These are phyloP conservation scores for Vanilla planifolia DNA, from an alignment of 106 monocot species.

Conservation along the genomic window DNA sequence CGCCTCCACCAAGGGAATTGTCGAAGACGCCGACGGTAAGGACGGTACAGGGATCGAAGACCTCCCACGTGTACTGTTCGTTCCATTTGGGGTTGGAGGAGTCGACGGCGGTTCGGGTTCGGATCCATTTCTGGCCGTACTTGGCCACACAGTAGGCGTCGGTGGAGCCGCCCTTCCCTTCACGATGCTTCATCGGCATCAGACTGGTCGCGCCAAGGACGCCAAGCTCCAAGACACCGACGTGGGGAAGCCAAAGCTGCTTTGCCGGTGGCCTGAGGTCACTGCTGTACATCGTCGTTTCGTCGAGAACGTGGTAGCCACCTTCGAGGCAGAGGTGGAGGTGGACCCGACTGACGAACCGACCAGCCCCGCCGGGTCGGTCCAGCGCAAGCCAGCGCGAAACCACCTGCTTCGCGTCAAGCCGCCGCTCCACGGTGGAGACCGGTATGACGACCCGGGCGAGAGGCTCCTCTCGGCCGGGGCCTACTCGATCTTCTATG, in stretches of 20 bases:
- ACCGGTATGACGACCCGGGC: slow-evolving; percentile 42
- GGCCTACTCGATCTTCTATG: slow-evolving; percentile 41
- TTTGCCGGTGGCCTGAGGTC: slow-evolving; percentile 62
- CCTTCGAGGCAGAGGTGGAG: slow-evolving; percentile 61
- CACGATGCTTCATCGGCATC: slow-evolving; percentile 49
- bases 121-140: slow-evolving; percentile 81
- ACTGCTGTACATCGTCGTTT: slow-evolving; percentile 54
- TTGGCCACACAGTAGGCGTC: slow-evolving; percentile 83
- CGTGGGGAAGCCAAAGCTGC: slow-evolving; percentile 55
- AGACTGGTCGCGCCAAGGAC: slow-evolving; percentile 50
- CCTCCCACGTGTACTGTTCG: slow-evolving; percentile 96
- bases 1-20: slow-evolving; percentile 36
- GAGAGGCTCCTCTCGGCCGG: slow-evolving; percentile 34
- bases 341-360: slow-evolving; percentile 46
- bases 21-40: slow-evolving; percentile 78
- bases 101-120: slow-evolving; percentile 62
- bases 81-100: slow-evolving; percentile 55
- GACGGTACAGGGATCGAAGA: slow-evolving; percentile 73
- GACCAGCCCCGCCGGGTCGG: slow-evolving; percentile 10
- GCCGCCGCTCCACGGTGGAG: slow-evolving; percentile 33
- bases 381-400: slow-evolving; percentile 65
- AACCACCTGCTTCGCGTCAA: slow-evolving; percentile 22
- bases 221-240: slow-evolving; percentile 71
- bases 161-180: slow-evolving; percentile 40
- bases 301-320: slow-evolving; percentile 80